Conservation (phyloP, 1,139 yeast species). For the Taphrina sp. region DNA sequence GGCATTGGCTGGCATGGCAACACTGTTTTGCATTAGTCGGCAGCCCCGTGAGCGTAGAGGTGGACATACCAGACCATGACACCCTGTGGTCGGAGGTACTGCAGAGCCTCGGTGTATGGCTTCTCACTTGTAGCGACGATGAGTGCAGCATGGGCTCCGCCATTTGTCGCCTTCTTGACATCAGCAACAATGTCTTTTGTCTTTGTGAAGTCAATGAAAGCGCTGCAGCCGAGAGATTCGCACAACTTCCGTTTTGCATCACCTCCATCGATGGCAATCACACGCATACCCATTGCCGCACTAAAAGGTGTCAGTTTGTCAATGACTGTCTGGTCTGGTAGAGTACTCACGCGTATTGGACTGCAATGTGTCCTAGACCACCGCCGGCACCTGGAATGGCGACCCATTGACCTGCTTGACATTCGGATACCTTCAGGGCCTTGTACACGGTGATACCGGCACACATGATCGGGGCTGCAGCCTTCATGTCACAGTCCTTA, state of each 20-base stretch:
- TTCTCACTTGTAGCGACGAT: constrained; percentile 30
- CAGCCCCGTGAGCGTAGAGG: no score
- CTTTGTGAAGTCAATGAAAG: constrained; percentile 60
- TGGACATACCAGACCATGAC: constrained; percentile 29
- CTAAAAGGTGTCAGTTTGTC: no score
- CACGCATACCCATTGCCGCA: constrained; percentile 76
- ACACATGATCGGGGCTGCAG: constrained; percentile 46
- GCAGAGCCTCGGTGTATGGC: constrained; percentile 27
- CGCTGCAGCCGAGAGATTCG: constrained; percentile 51
- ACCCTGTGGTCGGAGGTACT: constrained; percentile 29
- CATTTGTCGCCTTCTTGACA: constrained; percentile 24
- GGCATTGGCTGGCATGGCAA: constrained; percentile 31
- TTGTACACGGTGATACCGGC: constrained; percentile 85
- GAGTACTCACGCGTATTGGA: constrained; percentile 86
- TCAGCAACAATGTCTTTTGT: constrained; percentile 32
- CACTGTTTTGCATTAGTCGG: no score
- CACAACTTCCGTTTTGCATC: constrained; percentile 40
- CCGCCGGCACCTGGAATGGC: constrained; percentile 83
- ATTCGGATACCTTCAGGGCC: constrained; percentile 69
- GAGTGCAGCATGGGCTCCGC: constrained; percentile 27
- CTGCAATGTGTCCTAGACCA: constrained; percentile 77
- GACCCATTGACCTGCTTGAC: constrained; percentile 74
- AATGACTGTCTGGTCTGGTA: no score
- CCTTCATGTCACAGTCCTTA: constrained; percentile 14
- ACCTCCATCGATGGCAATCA: constrained; percentile 68